Evolutionary conservation across 164 flowering plant genomes (phyloP).

Genomic region (Kingdonia uniflora): DNA sequence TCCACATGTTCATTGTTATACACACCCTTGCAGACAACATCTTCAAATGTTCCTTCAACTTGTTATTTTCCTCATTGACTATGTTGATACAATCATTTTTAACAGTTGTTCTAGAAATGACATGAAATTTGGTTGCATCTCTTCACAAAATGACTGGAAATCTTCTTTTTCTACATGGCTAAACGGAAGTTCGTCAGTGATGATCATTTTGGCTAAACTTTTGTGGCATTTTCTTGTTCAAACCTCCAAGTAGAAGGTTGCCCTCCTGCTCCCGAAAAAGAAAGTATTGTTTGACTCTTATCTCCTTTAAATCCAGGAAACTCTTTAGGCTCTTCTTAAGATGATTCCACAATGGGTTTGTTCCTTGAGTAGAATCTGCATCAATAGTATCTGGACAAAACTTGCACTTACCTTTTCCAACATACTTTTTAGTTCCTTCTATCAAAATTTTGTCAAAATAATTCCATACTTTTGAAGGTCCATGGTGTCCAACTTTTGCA

Average conservation of each 20-base stretch:
- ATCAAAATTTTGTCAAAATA: background rate
- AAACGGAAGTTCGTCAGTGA: slow-evolving; percentile 4
- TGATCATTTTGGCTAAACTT: background rate
- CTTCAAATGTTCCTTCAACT: background rate
- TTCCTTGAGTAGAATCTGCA: background rate
- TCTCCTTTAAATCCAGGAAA: background rate
- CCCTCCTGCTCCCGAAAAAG: background rate
- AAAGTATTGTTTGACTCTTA: background rate
- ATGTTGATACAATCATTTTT: background rate
- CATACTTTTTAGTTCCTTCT: background rate
- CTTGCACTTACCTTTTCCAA: background rate
- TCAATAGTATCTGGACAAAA: background rate
- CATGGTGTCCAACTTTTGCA: slow-evolving; percentile 2
- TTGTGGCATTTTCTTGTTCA: background rate
- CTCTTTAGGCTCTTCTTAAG: background rate
- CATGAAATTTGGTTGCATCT: slow-evolving; percentile 2
- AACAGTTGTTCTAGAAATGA: background rate
- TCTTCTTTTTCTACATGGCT: background rate
- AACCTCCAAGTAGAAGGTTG: slow-evolving; percentile 1
- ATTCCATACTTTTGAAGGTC: background rate
- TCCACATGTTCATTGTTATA: slow-evolving; percentile 1
- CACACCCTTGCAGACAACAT: background rate
- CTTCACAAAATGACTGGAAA: background rate
- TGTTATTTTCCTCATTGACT: background rate
- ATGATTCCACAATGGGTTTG: background rate